phyloP scores from a whole-genome alignment of 2,329 filamentous ascomycete genomes.

The Apiospora rasikravindrae region DNA sequence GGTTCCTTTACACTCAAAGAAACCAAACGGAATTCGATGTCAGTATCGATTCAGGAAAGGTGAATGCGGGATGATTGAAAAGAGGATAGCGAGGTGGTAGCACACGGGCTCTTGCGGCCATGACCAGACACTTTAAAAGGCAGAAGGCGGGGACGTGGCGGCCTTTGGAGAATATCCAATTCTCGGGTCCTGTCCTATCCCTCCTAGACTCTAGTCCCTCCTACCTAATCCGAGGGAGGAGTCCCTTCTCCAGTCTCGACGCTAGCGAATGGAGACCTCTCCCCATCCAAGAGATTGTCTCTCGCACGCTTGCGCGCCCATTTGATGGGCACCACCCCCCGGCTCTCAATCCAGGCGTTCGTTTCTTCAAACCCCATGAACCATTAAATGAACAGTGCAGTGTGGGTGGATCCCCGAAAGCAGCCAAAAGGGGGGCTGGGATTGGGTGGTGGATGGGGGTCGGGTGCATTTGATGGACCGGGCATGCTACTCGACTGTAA shows the following conservation, averaged over 20 bases:
- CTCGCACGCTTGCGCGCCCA: not conserved
- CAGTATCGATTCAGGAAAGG: slow-evolving; percentile 52
- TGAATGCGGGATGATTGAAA: slow-evolving; percentile 55
- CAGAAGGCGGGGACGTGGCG: slow-evolving; percentile 36
- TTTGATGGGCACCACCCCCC: slow-evolving; percentile 12
- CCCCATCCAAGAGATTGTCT: slow-evolving; percentile 17
- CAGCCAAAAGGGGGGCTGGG: slow-evolving; percentile 15
- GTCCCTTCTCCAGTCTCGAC: slow-evolving; percentile 13
- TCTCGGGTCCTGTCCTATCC: slow-evolving; percentile 13
- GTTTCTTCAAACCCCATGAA: slow-evolving; percentile 21
- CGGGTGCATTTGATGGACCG: slow-evolving; percentile 17
- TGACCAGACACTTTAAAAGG: slow-evolving; percentile 47
- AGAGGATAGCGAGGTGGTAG: slow-evolving; percentile 57
- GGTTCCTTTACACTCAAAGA: slow-evolving; percentile 2
- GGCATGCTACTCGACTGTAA: slow-evolving; percentile 16
- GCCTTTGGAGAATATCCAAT: slow-evolving; percentile 21
- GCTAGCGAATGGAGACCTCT: slow-evolving; percentile 17
- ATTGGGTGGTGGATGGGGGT: slow-evolving; percentile 3
- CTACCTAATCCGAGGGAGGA: slow-evolving; percentile 16
- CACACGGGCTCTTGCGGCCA: slow-evolving; percentile 50
- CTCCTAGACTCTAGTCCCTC: not conserved
- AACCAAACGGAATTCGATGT: slow-evolving; percentile 10
- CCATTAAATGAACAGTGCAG: slow-evolving; percentile 20
- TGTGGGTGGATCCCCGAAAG: slow-evolving; percentile 13
- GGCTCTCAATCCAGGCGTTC: slow-evolving; percentile 19